Conservation (phyloP, 768 basidiomycete genomes). For the Pulveroboletus sp. region DNA sequence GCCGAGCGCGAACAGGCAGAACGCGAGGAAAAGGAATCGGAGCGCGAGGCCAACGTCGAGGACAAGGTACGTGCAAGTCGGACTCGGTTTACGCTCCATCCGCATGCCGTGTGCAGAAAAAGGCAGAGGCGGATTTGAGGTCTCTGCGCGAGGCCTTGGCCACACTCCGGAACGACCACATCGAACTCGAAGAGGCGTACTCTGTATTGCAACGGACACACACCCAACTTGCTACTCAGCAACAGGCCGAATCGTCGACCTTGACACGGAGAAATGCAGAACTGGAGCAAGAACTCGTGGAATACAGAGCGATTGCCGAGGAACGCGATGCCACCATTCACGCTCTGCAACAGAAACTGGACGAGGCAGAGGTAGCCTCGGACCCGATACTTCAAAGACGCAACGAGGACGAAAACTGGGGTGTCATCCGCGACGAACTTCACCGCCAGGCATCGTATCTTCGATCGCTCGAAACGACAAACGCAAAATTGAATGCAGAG, state of each 20-base stretch:
- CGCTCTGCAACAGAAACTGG: constrained; percentile 46
- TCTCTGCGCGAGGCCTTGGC: constrained; percentile 48
- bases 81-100: not conserved
- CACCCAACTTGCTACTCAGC: constrained; percentile 46
- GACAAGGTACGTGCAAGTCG: constrained; percentile 53
- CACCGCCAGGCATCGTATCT: constrained; percentile 63
- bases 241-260: constrained; percentile 50
- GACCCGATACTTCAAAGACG: constrained; percentile 26
- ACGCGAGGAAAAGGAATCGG: constrained; percentile 61
- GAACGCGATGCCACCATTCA: constrained; percentile 40
- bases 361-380: constrained; percentile 39
- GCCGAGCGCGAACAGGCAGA: constrained; percentile 69
- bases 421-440: constrained; percentile 64
- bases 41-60: constrained; percentile 46
- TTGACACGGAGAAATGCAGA: constrained; percentile 44
- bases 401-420: constrained; percentile 56
- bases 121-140: constrained; percentile 50
- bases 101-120: constrained; percentile 36
- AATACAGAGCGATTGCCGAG: constrained; percentile 40
- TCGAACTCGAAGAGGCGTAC: constrained; percentile 60
- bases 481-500: constrained; percentile 54
- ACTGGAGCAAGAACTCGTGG: constrained; percentile 47
- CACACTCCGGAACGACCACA: constrained; percentile 53
- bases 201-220: constrained; percentile 46
- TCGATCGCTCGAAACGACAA: constrained; percentile 56